A percentile compares a stretch with the other conserved stretches of the same genome.
Evolutionary conservation across 306 rosid genomes (phyloP).

Genomic region (Lathyrus tuberosus): DNA sequence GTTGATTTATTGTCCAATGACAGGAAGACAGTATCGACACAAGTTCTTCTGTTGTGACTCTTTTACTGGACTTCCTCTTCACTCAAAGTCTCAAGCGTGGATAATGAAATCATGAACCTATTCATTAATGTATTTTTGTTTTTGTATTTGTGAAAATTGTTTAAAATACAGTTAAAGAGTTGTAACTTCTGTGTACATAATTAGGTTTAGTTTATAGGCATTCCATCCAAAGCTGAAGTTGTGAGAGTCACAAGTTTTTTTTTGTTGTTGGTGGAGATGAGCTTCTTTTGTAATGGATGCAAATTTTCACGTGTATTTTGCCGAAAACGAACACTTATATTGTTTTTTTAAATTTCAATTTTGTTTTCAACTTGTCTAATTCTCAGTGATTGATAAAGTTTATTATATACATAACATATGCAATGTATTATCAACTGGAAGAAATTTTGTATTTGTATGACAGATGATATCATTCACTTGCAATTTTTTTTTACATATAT

Average conservation of each 20-base stretch:
- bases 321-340: not conserved
- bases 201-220: slow-evolving; percentile 59
- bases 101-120: slow-evolving; percentile 51
- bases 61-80: slow-evolving; percentile 47
- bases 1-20: slow-evolving; percentile 55
- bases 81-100: slow-evolving; percentile 44
- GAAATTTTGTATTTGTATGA: not conserved
- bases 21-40: slow-evolving; percentile 51
- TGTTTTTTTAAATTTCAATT: slow-evolving; percentile 14
- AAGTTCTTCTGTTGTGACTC: slow-evolving; percentile 53
- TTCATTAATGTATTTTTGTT: slow-evolving; percentile 43
- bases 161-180: slow-evolving; percentile 49
- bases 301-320: slow-evolving; percentile 30
- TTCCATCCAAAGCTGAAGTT: slow-evolving; percentile 57
- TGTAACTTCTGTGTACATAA: slow-evolving; percentile 89
- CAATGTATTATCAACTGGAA: not conserved
- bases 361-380: slow-evolving; percentile 16
- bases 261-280: not conserved
- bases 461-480: slow-evolving; percentile 5
- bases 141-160: slow-evolving; percentile 55
- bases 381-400: too few species aligned
- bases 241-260: slow-evolving; percentile 4
- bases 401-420: slow-evolving; percentile 9
- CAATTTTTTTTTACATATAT: slow-evolving; percentile 15
- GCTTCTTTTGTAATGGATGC: slow-evolving; percentile 2